A percentile compares a stretch with the other conserved stretches of the same genome.
These are phyloP conservation scores for Agrostemma githago DNA, from an alignment of 148 eudicot genomes.

Conservation along the genomic window DNA sequence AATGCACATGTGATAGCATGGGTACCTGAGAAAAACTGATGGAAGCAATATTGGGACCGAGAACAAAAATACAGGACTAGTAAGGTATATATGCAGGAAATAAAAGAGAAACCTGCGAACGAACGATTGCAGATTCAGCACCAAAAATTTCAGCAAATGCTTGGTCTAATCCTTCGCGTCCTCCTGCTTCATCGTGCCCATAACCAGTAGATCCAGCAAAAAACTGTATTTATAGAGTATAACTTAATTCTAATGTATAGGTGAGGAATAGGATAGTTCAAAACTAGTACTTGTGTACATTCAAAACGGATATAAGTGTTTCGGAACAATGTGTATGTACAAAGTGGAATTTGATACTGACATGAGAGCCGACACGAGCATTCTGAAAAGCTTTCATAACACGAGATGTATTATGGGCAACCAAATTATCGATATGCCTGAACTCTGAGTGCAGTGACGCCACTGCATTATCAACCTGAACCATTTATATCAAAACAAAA, in stretches of 20 bases:
- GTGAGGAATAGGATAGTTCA: not conserved
- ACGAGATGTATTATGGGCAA: conserved; percentile 73
- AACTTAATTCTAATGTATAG: not conserved
- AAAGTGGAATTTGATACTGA: conserved; percentile 27
- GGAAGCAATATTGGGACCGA: conserved; percentile 11
- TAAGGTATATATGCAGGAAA: not conserved
- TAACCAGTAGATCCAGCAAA: conserved; percentile 97
- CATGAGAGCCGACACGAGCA: conserved; percentile 91
- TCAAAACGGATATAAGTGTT: not conserved
- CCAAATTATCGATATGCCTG: conserved; percentile 74
- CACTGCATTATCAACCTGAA: conserved; percentile 70
- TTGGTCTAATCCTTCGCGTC: conserved; percentile 90
- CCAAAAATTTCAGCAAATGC: conserved; percentile 91
- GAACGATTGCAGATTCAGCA: conserved; percentile 93
- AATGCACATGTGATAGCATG: conserved; percentile 98
- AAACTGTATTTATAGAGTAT: conserved; percentile 37
- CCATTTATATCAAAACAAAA: conserved; percentile 2
- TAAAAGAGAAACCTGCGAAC: conserved; percentile 58
- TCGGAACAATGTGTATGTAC: not conserved
- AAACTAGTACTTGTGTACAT: not conserved
- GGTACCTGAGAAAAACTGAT: conserved; percentile 96
- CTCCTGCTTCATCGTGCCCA: conserved; percentile 98
- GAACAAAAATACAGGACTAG: not conserved
- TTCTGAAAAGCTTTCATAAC: conserved; percentile 82
- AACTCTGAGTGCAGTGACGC: conserved; percentile 70